Conservation (phyloP, 2,329 filamentous ascomycete species). For the Rachicladosporium sp. region DNA sequence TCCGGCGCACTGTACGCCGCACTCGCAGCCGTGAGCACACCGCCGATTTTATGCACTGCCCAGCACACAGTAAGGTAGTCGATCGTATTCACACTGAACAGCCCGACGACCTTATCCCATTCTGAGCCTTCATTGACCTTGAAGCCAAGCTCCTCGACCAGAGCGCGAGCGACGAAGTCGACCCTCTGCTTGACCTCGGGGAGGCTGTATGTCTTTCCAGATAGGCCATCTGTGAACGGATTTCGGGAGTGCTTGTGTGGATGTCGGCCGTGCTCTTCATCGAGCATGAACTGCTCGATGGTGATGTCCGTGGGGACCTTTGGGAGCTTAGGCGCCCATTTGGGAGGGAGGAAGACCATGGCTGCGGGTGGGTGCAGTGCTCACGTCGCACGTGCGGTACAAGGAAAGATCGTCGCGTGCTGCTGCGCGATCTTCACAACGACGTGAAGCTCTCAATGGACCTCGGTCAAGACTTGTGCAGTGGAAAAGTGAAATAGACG, state of each 20-base stretch:
- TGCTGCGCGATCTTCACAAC: no score
- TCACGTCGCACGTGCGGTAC: no score
- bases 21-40: constrained; percentile 62
- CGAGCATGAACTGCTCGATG: constrained; percentile 64
- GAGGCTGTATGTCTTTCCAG: constrained; percentile 53
- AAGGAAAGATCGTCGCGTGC: no score
- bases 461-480: no score
- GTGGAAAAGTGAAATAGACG: no score
- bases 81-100: constrained; percentile 76
- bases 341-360: constrained; percentile 47
- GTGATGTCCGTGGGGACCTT: constrained; percentile 62
- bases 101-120: constrained; percentile 67
- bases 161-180: constrained; percentile 53
- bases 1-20: constrained; percentile 60
- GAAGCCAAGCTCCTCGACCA: constrained; percentile 62
- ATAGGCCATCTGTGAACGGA: constrained; percentile 67
- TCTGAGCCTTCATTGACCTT: constrained; percentile 56
- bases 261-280: constrained; percentile 56
- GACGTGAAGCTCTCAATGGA: no score
- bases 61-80: constrained; percentile 63
- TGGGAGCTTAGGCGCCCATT: constrained; percentile 50
- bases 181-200: constrained; percentile 53
- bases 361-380: no score
- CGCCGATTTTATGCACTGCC: constrained; percentile 63
- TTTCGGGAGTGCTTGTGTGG: constrained; percentile 51